Evolutionary conservation across 2,329 filamentous ascomycete species (phyloP).

Genomic region (Dothidotthia symphoricarpi): DNA sequence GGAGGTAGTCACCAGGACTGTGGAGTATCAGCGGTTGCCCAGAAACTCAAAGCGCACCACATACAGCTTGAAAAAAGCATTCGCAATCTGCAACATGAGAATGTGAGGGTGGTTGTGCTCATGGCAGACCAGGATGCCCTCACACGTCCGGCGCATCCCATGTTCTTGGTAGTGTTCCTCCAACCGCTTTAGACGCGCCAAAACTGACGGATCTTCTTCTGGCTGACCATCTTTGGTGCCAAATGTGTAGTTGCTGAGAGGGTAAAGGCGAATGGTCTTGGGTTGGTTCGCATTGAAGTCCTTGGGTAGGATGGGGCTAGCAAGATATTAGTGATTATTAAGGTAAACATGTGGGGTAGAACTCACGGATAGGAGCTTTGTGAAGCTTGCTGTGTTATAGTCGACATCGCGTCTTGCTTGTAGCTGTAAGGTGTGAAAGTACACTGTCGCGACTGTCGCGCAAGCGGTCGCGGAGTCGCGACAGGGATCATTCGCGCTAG

Average conservation of each 20-base stretch:
- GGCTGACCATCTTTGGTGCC: constrained; percentile 98
- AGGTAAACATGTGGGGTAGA: too few species aligned
- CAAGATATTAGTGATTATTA: neutral
- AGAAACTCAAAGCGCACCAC: constrained; percentile 16
- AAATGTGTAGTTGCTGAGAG: constrained; percentile 97
- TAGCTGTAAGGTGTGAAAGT: constrained; percentile 7
- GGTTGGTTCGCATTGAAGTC: constrained; percentile 89
- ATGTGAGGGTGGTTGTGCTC: constrained; percentile 99
- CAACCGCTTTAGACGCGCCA: constrained; percentile 87
- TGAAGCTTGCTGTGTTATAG: constrained; percentile 71
- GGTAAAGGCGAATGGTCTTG: constrained; percentile 84
- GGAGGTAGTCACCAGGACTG: constrained; percentile 87
- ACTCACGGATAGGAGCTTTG: constrained; percentile 70
- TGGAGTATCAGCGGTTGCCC: constrained; percentile 1
- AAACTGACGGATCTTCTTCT: constrained; percentile 93
- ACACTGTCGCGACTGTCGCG: constrained; percentile 13
- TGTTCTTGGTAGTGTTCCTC: constrained; percentile 90
- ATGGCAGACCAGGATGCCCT: constrained; percentile 95
- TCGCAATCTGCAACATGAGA: constrained; percentile 97
- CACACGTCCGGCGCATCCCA: constrained; percentile 96
- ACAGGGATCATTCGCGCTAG: constrained; percentile 4
- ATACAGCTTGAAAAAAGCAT: constrained; percentile 95
- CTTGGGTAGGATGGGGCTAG: constrained; percentile 70
- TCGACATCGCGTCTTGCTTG: constrained; percentile 63
- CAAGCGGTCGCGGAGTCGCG: constrained; percentile 7